phyloP scores from a whole-genome alignment of 495 filamentous ascomycete species.

The Annulohypoxylon bovei region DNA sequence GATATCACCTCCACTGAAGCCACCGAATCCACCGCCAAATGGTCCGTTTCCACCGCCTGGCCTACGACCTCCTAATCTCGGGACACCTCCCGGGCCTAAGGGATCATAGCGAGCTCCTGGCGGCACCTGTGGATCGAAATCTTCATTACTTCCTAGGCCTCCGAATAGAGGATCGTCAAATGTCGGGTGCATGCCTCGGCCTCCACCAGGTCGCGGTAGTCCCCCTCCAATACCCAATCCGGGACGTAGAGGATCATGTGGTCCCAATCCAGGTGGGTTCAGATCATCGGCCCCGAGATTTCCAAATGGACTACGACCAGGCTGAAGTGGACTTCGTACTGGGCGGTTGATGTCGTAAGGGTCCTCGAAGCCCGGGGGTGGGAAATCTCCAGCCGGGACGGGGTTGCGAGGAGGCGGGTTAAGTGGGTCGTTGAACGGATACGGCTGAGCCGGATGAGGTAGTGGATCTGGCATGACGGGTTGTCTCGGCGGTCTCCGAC shows the following conservation, averaged over 20 bases:
- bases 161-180: constrained; percentile 93
- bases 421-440: constrained; percentile 67
- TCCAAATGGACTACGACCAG: constrained; percentile 61
- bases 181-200: constrained; percentile 92
- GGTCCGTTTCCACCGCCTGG: constrained; percentile 45
- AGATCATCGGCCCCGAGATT: constrained; percentile 85
- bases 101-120: constrained; percentile 80
- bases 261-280: constrained; percentile 87
- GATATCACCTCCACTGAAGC: constrained; percentile 53
- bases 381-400: constrained; percentile 78
- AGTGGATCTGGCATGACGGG: constrained; percentile 40
- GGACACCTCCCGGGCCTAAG: constrained; percentile 73
- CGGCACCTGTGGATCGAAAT: constrained; percentile 64
- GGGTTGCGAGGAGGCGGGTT: constrained; percentile 69
- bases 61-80: constrained; percentile 52
- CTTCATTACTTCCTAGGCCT: constrained; percentile 61
- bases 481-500: constrained; percentile 57
- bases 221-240: constrained; percentile 63
- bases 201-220: constrained; percentile 61
- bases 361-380: constrained; percentile 92
- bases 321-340: constrained; percentile 57
- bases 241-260: constrained; percentile 79
- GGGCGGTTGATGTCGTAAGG: constrained; percentile 85
- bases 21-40: constrained; percentile 49
- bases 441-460: constrained; percentile 65